A percentile compares a stretch with the other conserved stretches of the same genome.
Conservation (phyloP, 2,329 filamentous ascomycete genomes). For the Sporothrix brasiliensis region DNA sequence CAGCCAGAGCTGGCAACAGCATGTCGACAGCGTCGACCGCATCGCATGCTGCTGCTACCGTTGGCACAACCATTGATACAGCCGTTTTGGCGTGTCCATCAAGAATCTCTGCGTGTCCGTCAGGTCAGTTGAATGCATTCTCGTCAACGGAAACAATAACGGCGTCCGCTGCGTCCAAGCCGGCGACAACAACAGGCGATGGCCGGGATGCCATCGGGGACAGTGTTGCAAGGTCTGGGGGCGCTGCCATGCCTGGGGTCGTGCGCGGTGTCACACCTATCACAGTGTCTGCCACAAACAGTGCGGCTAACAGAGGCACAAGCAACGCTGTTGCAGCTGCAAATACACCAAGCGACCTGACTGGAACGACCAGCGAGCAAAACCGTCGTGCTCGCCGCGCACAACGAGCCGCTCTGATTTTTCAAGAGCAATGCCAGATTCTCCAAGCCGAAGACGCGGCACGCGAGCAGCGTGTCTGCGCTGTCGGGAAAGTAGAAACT, state of each 20-base stretch:
- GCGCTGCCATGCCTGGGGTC: background rate
- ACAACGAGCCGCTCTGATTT: constrained; percentile 34
- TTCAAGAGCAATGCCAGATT: constrained; percentile 33
- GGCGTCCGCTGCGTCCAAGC: background rate
- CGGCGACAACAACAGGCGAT: background rate
- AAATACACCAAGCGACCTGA: background rate
- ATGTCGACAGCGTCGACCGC: background rate
- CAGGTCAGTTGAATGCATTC: background rate
- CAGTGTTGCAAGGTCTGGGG: background rate
- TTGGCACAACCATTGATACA: no score
- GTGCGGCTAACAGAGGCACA: background rate
- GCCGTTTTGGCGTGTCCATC: background rate
- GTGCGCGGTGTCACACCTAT: constrained; percentile 4
- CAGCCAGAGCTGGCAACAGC: background rate
- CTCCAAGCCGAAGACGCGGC: constrained; percentile 32
- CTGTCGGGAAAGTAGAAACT: background rate
- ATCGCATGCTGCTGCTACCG: background rate
- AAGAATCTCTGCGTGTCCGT: background rate
- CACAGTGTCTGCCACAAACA: constrained; percentile 4
- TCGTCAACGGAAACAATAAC: background rate
- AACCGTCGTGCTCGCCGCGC: constrained; percentile 34
- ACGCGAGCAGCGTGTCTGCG: constrained; percentile 28
- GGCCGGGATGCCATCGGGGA: background rate
- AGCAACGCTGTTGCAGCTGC: background rate
- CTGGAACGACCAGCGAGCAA: constrained; percentile 16